Evolutionary conservation across 768 basidiomycete genomes (phyloP).

Genomic region (Termitomyces sp.): DNA sequence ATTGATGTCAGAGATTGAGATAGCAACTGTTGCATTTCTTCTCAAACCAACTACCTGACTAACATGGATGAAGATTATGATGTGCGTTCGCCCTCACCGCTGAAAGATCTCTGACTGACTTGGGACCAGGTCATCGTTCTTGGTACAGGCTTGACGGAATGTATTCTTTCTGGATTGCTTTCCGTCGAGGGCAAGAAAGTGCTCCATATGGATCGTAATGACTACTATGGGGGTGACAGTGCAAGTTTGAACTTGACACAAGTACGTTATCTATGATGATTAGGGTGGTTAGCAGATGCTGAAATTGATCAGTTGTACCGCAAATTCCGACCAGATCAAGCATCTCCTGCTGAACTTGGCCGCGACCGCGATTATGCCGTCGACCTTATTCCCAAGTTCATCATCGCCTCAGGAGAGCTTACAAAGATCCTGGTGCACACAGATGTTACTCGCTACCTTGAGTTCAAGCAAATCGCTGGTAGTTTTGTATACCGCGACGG

Average conservation of each 20-base stretch:
- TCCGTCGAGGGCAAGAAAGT: conserved; percentile 99
- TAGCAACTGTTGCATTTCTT: conserved; percentile 1
- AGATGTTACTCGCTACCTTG: conserved; percentile 96
- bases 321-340: conserved; percentile 80
- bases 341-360: conserved; percentile 79
- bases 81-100: conserved; percentile 35
- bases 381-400: conserved; percentile 98
- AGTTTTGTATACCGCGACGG: conserved; percentile 98
- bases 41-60: conserved; percentile 20
- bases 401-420: conserved; percentile 96
- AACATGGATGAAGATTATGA: conserved; percentile 99
- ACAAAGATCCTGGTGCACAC: conserved; percentile 98
- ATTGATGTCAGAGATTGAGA: conserved; percentile 15
- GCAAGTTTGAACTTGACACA: conserved; percentile 97
- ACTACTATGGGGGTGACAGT: conserved; percentile 98
- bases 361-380: conserved; percentile 98
- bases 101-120: conserved; percentile 11
- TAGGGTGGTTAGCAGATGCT: background rate
- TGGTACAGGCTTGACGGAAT: conserved; percentile 97
- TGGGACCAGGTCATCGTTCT: conserved; percentile 72
- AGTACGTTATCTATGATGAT: conserved; percentile 38
- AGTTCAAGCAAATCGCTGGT: conserved; percentile 99
- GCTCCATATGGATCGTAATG: conserved; percentile 97
- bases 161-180: conserved; percentile 94
- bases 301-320: conserved; percentile 70